A percentile compares a stretch with the other conserved stretches of the same genome.
Evolutionary conservation across 768 basidiomycete species (phyloP).

Genomic region (Russula emetica): DNA sequence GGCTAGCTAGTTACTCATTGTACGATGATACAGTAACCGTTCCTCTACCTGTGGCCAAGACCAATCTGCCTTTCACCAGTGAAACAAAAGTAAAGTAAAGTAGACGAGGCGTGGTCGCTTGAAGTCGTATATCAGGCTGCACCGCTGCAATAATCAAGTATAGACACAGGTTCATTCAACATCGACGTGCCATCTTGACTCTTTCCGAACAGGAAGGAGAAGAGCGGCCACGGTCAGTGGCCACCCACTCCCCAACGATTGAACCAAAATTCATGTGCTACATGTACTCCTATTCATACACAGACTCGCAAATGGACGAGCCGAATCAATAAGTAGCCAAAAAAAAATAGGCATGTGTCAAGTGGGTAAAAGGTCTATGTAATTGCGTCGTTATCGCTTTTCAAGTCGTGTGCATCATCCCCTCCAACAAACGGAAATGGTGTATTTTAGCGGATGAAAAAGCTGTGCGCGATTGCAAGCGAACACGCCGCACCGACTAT

Average conservation of each 20-base stretch:
- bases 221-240: too few species aligned
- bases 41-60: too few species aligned
- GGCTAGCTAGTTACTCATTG: too few species aligned
- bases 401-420: not conserved
- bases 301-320: too few species aligned
- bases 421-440: not conserved
- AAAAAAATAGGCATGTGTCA: not conserved
- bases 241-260: not conserved
- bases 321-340: not conserved
- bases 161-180: too few species aligned
- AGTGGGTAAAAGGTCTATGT: not conserved
- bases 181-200: not conserved
- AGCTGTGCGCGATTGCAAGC: slow-evolving; percentile 9
- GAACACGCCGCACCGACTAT: slow-evolving; percentile 15
- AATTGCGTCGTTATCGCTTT: not conserved
- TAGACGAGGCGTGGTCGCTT: too few species aligned
- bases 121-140: too few species aligned
- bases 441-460: slow-evolving; percentile 14
- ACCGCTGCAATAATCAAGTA: too few species aligned
- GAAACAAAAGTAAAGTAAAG: too few species aligned
- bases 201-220: not conserved
- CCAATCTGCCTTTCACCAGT: too few species aligned
- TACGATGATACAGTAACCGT: too few species aligned
- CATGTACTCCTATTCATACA: not conserved
- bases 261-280: not conserved